Conservation (phyloP, 2,329 filamentous ascomycete genomes). For the Beauveria brongniartii region DNA sequence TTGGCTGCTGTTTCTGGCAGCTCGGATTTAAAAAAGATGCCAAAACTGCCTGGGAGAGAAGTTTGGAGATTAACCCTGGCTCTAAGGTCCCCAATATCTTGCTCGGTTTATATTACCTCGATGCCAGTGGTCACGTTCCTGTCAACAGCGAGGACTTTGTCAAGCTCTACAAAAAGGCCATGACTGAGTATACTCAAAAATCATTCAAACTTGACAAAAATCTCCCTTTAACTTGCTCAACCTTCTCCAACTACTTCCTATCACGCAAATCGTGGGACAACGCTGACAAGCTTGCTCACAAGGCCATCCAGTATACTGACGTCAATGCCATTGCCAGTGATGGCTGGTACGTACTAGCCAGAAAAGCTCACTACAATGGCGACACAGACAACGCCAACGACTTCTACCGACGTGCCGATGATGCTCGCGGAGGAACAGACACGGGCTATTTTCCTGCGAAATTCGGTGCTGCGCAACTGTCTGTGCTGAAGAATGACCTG, state of each 20-base stretch:
- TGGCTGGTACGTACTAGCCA: conserved; percentile 89
- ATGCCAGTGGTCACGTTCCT: conserved; percentile 73
- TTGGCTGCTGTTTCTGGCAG: conserved; percentile 96
- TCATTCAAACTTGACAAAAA: conserved; percentile 92
- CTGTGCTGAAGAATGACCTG: conserved; percentile 73
- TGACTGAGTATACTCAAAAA: conserved; percentile 89
- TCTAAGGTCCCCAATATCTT: conserved; percentile 89
- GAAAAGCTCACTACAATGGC: conserved; percentile 80
- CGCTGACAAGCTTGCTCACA: conserved; percentile 79
- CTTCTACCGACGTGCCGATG: conserved; percentile 84
- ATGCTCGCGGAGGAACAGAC: conserved; percentile 85
- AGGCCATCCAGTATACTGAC: conserved; percentile 91
- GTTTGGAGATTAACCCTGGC: conserved; percentile 69
- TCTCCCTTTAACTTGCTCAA: conserved; percentile 79
- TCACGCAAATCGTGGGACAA: conserved; percentile 72
- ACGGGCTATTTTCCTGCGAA: conserved; percentile 89
- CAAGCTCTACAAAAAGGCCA: conserved; percentile 80
- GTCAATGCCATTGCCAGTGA: conserved; percentile 95
- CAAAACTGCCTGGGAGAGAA: conserved; percentile 80
- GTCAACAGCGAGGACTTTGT: conserved; percentile 81
- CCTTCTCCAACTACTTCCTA: conserved; percentile 85
- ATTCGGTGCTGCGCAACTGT: conserved; percentile 85
- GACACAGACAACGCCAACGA: conserved; percentile 69
- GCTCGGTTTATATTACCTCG: conserved; percentile 82
- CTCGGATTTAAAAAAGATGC: conserved; percentile 91